Evolutionary conservation across 140 eudicot species (phyloP), one percentile per base, ranked within the genome.

Genomic region (Oenanthe javanica): DNA sequence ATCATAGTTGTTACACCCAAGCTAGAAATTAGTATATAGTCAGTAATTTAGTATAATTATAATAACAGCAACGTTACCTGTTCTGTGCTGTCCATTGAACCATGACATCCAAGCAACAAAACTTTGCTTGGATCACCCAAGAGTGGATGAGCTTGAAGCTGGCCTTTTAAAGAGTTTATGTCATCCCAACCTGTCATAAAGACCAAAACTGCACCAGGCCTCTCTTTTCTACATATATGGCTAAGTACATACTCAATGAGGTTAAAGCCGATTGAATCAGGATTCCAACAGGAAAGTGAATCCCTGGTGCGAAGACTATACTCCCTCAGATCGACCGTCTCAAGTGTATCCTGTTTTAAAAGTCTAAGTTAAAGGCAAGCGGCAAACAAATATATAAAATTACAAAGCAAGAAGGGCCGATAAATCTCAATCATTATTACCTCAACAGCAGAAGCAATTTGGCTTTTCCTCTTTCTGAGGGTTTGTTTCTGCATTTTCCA

Each of bases 171-270:
- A 77, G 97, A 84, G 79, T 96, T 96, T 25, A 96, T 96, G 85
- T 93, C 99, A 82, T 96, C 99, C 99, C 99, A 96, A 71, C 99
- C 99, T 76, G 98, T 96, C 99, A 96, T 96, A 86, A 96, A 96
- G 46, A 93, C 97, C 83, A 95, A 86, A 80, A 95, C 86, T 77
- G 98, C 98, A 79, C 99, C 99, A 75, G 97, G 90, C 86, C 97
- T 91, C 89, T 91, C 99, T 72, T 88, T 93, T 83, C 85, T 87
- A 81, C 97, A 91, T 80, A 93, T 93, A 77, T 96, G 97, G 86
- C 92, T 87, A 51, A 96, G 92, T 75, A 93, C 94, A 73, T 88
- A 89, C 83, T 96, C 98, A 76, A 93, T 96, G 84, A 95, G 98
- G 81, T 95, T 95, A 79, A 95, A 95, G 75, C 98, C 98, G 79